Percentiles rank a stretch among this genome's conserved stretches.
Evolutionary conservation across 345 rosid species (phyloP).

Genomic region (Bruguiera sexangula): DNA sequence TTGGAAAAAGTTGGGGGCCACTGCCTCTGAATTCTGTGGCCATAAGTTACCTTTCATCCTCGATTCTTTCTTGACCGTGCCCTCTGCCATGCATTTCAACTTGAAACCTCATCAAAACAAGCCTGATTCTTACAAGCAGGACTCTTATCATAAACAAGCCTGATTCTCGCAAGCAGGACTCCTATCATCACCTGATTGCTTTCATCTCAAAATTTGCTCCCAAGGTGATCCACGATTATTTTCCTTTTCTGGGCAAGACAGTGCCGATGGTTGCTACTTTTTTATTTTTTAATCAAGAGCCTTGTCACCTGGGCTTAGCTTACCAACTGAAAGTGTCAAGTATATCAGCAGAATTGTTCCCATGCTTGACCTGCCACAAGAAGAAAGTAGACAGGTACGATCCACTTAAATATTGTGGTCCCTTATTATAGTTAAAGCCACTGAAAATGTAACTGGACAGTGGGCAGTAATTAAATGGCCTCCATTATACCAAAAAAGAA

Average conservation of each 20-base stretch:
- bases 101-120: constrained; percentile 17
- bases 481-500: no score
- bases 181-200: constrained; percentile 2
- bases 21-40: constrained; percentile 3
- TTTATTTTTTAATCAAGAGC: constrained; percentile 32
- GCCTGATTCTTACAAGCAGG: background rate
- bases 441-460: no score
- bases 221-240: constrained; percentile 13
- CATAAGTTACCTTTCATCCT: constrained; percentile 24
- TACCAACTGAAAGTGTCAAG: constrained; percentile 71
- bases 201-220: constrained; percentile 16
- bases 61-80: constrained; percentile 14
- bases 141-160: constrained; percentile 8
- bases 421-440: no score
- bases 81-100: constrained; percentile 14
- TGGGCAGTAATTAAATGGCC: no score
- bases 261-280: constrained; percentile 10
- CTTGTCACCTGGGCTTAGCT: constrained; percentile 31
- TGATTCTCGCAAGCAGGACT: background rate
- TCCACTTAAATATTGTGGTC: background rate
- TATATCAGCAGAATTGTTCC: constrained; percentile 88
- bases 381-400: constrained; percentile 3
- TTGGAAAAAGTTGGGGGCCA: constrained; percentile 7
- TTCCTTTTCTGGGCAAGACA: constrained; percentile 4
- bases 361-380: constrained; percentile 72